These are phyloP conservation scores for Ambrosia artemisiifolia DNA, from an alignment of 129 eudicot species.

Conservation along the genomic window DNA sequence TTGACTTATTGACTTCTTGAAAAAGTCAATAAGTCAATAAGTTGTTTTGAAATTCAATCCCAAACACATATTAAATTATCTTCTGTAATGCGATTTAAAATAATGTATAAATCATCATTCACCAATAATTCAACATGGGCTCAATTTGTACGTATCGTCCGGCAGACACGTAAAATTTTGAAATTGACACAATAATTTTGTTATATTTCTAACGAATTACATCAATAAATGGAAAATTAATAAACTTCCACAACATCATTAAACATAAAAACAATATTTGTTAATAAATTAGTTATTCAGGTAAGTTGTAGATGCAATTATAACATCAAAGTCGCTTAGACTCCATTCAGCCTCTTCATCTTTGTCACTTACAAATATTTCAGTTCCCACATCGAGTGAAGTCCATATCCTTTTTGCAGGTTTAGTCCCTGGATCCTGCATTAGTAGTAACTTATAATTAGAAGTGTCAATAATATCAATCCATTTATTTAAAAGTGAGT, in stretches of 20 bases:
- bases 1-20: no score
- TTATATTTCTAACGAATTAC: background rate
- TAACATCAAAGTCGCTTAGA: conserved; percentile 76
- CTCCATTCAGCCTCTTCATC: conserved; percentile 92
- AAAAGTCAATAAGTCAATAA: no score
- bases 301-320: conserved; percentile 13
- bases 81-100: no score
- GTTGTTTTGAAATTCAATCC: no score
- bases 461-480: background rate
- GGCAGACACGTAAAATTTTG: background rate
- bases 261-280: background rate
- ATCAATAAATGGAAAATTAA: background rate
- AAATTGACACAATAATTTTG: background rate
- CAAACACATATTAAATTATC: no score
- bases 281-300: background rate
- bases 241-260: background rate
- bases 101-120: no score
- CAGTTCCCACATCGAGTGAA: conserved; percentile 87
- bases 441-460: background rate
- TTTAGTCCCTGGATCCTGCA: conserved; percentile 82
- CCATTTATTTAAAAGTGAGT: background rate
- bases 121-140: no score
- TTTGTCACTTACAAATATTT: conserved; percentile 63
- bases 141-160: no score
- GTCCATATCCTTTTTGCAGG: conserved; percentile 87